Conservation (phyloP, 2,329 filamentous ascomycete species). For the Fusarium sp. region DNA sequence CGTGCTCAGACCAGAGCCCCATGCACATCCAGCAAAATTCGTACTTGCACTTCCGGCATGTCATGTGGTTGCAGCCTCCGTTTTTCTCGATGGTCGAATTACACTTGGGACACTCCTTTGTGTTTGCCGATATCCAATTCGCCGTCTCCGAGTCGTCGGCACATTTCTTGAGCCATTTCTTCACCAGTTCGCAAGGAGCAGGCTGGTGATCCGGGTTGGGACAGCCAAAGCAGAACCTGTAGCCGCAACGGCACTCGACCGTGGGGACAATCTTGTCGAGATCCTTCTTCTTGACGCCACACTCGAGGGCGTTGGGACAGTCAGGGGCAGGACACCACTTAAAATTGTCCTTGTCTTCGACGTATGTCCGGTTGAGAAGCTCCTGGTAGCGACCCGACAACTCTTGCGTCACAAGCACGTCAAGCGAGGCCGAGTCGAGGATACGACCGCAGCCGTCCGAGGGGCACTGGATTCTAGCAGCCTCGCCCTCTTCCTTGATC, state of each 20-base stretch:
- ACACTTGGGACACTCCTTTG: constrained; percentile 97
- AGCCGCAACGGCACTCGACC: constrained; percentile 85
- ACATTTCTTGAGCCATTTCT: constrained; percentile 97
- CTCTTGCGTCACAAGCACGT: constrained; percentile 75
- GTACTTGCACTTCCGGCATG: constrained; percentile 93
- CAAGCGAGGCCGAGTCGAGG: constrained; percentile 89
- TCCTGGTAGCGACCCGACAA: constrained; percentile 78
- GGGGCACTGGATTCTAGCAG: constrained; percentile 93
- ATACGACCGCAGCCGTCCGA: constrained; percentile 88
- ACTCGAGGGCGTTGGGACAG: constrained; percentile 93
- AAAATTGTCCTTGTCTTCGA: constrained; percentile 94
- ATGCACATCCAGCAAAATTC: constrained; percentile 99
- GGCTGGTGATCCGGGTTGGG: constrained; percentile 91
- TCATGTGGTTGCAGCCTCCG: constrained; percentile 98
- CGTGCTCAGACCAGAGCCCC: constrained; percentile 98
- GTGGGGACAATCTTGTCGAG: constrained; percentile 88
- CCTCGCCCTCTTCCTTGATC: constrained; percentile 95
- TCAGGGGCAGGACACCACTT: constrained; percentile 99
- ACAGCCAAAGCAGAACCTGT: constrained; percentile 96
- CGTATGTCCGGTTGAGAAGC: constrained; percentile 91
- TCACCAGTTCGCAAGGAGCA: constrained; percentile 89
- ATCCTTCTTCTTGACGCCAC: constrained; percentile 87
- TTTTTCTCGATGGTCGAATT: constrained; percentile 99
- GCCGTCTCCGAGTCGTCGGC: constrained; percentile 98
- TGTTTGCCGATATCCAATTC: constrained; percentile 99